Evolutionary conservation across 1,284 basidiomycete genomes (phyloP).

Genomic region (Puccinia novopanici): DNA sequence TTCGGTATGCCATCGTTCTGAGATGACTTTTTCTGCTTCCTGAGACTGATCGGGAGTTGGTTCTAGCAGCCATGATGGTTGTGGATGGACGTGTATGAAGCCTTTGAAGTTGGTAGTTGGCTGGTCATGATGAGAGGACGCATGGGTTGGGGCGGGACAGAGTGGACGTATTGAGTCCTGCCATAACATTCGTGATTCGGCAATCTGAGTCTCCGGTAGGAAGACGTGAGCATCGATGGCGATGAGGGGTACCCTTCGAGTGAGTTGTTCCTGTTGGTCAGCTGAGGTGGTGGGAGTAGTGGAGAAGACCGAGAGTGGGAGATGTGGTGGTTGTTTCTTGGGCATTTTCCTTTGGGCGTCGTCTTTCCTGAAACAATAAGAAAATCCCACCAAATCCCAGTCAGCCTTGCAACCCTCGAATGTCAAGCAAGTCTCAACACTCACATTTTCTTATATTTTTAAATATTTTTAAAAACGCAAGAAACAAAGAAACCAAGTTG

Average conservation of each 20-base stretch:
- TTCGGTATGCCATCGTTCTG: constrained; percentile 4
- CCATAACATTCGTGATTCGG: constrained; percentile 30
- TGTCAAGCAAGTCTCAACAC: no score
- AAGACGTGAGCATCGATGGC: constrained; percentile 44
- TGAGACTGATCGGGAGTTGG: not conserved
- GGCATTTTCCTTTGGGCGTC: not conserved
- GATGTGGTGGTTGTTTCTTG: constrained; percentile 42
- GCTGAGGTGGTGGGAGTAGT: constrained; percentile 18
- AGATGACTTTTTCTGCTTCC: not conserved
- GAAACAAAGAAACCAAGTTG: no score
- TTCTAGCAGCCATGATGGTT: constrained; percentile 10
- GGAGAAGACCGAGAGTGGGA: constrained; percentile 35
- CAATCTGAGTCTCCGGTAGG: no score
- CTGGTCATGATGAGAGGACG: not conserved
- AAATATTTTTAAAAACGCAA: no score
- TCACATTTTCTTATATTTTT: no score
- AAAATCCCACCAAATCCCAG: no score
- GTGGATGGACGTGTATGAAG: constrained; percentile 17
- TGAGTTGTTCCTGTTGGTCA: not conserved
- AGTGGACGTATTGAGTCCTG: constrained; percentile 10
- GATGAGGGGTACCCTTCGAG: constrained; percentile 19
- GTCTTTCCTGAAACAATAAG: no score
- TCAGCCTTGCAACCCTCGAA: no score
- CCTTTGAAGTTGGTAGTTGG: constrained; percentile 11
- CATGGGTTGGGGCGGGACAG: not conserved